Evolutionary conservation across 495 filamentous ascomycete species (phyloP), one percentile per base, ranked within the genome.

Genomic region (Poronia punctata): DNA sequence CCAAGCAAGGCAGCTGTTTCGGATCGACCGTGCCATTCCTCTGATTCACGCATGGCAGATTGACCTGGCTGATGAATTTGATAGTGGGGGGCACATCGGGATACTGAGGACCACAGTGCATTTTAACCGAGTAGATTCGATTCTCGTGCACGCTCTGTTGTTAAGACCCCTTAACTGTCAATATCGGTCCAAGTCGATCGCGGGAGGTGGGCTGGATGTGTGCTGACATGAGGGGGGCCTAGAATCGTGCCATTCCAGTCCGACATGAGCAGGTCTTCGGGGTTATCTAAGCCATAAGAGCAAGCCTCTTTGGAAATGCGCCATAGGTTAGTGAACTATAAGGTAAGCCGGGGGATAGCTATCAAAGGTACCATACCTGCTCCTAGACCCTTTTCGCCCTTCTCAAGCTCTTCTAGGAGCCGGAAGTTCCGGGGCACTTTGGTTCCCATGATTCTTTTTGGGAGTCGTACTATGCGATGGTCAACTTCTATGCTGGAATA

Each of bases 241-340:
- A 96, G 79, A 49, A 98, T 96, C 1, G 92, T 97, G 36, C 88
- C 92, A 49, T 93, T 94, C 92, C 92, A 98, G 75, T 95, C 87
- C 45, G 86, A 86, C 89, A 98, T 95, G 66, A 89, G 79, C 53
- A 96, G 76, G 54, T 98, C 92, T 56, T 95, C 90, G 18, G 87
- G 86, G 64, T 97, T 86, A 38, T 86, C 86, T 28, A 97, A 80
- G 53, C 92, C 92, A 50, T 96, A 97, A 3, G 92, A 97, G 72
- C 88, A 95, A 38, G 89, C 88, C 69, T 95, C 92, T 95, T 54
- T 43, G 45, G 15, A 8, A 34, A 19, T 32, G 25, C 10, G 16
- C 21, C 10, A 11, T 28, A 15, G 6, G 20, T 3, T 8, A 15
- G 12, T 15, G 10, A 23, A 10, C 16, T 15, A 24, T 7, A 16